phyloP scores from a whole-genome alignment of 495 filamentous ascomycete species.

The Saxophila tyrrhenica region DNA sequence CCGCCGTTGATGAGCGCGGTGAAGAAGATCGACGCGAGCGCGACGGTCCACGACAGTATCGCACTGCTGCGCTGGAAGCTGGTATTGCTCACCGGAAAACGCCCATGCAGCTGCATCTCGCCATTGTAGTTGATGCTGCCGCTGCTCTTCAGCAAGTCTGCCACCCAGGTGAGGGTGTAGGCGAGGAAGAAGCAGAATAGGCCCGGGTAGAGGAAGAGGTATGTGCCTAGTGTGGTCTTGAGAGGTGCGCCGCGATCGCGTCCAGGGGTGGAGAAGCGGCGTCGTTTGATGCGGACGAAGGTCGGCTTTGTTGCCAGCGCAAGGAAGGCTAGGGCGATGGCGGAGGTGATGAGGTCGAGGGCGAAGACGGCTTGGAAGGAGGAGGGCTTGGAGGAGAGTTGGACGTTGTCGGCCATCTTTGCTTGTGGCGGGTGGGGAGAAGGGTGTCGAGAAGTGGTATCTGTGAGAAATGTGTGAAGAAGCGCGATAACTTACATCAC shows the following conservation, averaged over 20 bases:
- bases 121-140: not conserved
- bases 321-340: not conserved
- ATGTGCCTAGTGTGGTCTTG: not conserved
- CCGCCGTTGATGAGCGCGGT: not conserved
- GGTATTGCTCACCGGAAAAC: not conserved
- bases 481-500: too few relatives aligned
- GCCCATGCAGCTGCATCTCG: not conserved
- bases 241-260: not conserved
- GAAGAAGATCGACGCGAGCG: not conserved
- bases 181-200: not conserved
- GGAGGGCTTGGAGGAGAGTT: too few relatives aligned
- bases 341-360: not conserved
- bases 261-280: not conserved
- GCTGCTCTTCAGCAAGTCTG: not conserved
- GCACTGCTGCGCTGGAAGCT: not conserved
- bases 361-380: slow-evolving; percentile 6
- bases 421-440: too few relatives aligned
- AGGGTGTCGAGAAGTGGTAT: too few relatives aligned
- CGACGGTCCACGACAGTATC: not conserved
- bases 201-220: not conserved
- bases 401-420: too few relatives aligned
- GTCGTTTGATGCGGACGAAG: not conserved
- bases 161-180: not conserved
- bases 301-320: not conserved
- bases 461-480: too few relatives aligned